These are phyloP conservation scores for Smallanthus sonchifolius DNA, from an alignment of 129 eudicot species.

Conservation along the genomic window DNA sequence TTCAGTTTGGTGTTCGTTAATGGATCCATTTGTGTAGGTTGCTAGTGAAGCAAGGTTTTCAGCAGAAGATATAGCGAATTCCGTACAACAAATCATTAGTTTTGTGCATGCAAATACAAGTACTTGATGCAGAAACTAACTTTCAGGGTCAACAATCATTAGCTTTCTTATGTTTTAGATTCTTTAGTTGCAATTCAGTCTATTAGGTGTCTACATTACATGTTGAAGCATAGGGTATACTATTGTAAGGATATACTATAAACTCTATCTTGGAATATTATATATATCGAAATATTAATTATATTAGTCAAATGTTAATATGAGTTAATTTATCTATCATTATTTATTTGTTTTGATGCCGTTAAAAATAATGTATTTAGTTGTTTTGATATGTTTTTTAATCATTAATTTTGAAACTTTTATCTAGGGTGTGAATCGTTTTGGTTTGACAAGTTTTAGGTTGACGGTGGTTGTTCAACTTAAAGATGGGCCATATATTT, in stretches of 20 bases:
- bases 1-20: neutral
- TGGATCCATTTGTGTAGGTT: constrained; percentile 40
- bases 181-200: constrained; percentile 14
- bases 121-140: constrained; percentile 13
- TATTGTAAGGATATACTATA: constrained; percentile 13
- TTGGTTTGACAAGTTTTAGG: no score
- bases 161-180: constrained; percentile 3
- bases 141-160: neutral
- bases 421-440: no score
- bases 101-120: constrained; percentile 67
- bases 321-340: neutral
- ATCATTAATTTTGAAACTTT: no score
- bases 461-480: no score
- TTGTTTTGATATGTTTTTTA: no score
- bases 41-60: constrained; percentile 62
- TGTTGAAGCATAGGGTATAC: constrained; percentile 13
- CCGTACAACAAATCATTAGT: constrained; percentile 72
- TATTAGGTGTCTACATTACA: constrained; percentile 9
- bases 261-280: constrained; percentile 4
- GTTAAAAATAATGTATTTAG: no score
- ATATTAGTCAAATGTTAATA: neutral
- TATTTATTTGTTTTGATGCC: no score
- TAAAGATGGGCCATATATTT: no score
- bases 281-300: constrained; percentile 11
- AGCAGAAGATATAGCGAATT: constrained; percentile 78